Percentiles rank a stretch among this genome's conserved stretches.
Evolutionary conservation across 2,329 filamentous ascomycete species (phyloP).

Genomic region (Penicillium sp.): DNA sequence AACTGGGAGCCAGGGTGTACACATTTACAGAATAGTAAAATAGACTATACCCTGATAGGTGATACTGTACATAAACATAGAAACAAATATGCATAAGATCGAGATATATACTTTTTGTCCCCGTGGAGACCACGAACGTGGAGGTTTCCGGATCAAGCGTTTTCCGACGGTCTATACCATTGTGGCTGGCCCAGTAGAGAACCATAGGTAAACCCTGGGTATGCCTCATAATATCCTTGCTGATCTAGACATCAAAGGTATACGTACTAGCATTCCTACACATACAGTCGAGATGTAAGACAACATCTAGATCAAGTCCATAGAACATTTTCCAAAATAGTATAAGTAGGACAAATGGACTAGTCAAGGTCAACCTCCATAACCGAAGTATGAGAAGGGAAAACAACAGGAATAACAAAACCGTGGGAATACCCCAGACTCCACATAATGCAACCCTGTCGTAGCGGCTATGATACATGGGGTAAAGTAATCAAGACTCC

Average conservation of each 20-base stretch:
- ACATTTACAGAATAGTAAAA: no score
- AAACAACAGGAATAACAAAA: background rate
- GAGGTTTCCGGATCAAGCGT: background rate
- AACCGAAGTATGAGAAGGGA: background rate
- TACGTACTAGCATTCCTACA: no score
- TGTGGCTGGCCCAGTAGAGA: no score
- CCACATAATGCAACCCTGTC: slow-evolving; percentile 24
- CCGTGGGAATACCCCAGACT: slow-evolving; percentile 10
- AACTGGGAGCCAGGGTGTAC: no score
- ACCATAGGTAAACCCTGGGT: background rate
- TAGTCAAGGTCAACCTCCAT: background rate
- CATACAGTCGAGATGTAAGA: no score
- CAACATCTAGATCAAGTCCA: background rate
- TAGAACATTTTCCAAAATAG: background rate
- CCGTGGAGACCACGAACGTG: background rate
- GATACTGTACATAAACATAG: background rate
- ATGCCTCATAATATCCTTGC: background rate
- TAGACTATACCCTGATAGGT: no score
- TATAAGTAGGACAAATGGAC: background rate
- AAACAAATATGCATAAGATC: background rate
- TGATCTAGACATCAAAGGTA: background rate
- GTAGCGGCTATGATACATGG: slow-evolving; percentile 42
- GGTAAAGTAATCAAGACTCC: slow-evolving; percentile 35
- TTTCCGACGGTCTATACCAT: background rate
- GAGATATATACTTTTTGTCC: background rate